Evolutionary conservation across 2,329 filamentous ascomycete genomes (phyloP).

Genomic region (Fusarium sulawesiense): DNA sequence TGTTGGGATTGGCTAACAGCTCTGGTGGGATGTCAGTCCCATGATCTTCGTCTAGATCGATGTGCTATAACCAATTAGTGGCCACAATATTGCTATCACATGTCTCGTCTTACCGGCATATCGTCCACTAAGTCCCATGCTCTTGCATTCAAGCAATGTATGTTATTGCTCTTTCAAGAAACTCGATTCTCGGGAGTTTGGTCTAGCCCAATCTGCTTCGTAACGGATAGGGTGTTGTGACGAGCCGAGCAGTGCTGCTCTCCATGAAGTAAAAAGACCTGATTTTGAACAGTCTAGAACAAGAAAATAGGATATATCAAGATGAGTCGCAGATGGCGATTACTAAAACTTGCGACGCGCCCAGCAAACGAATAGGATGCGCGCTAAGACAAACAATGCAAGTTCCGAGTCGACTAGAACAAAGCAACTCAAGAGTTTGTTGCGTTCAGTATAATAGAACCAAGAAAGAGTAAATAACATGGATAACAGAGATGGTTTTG

Average conservation of each 20-base stretch:
- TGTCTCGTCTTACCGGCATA: slow-evolving; percentile 27
- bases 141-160: neutral
- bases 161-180: neutral
- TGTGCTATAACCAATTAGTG: slow-evolving; percentile 12
- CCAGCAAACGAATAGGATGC: neutral
- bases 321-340: neutral
- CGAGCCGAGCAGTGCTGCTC: neutral
- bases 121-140: slow-evolving; percentile 9
- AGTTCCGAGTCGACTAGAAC: neutral
- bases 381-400: neutral
- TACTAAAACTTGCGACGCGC: slow-evolving; percentile 4
- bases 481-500: neutral
- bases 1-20: neutral
- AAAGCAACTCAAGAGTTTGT: neutral
- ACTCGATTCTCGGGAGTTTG: neutral
- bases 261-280: neutral
- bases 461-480: neutral
- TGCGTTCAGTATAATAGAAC: neutral
- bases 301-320: neutral
- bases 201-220: neutral
- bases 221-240: neutral
- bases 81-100: neutral
- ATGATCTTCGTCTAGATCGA: slow-evolving; percentile 18
- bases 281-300: neutral
- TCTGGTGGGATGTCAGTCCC: slow-evolving; percentile 11